Evolutionary conservation across 129 eudicot species (phyloP), one percentile per base, ranked within the genome.

Genomic region (Sambucus nigra): DNA sequence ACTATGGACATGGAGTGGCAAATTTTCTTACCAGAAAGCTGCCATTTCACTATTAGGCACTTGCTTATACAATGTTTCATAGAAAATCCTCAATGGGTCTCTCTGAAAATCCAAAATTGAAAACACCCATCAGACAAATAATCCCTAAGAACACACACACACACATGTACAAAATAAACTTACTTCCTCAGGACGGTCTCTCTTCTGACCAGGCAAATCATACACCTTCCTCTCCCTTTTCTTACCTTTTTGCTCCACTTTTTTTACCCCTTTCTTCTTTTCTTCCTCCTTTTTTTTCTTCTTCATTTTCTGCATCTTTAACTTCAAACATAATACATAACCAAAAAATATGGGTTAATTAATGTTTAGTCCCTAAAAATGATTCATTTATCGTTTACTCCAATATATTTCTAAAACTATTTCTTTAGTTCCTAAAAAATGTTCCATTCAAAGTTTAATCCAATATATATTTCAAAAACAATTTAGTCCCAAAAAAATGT

Each of bases 131-230:
- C 26, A 55, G 41, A 17, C 7, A 35, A 28, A 22, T 2, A 24
- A 7, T 24, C 51, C 5, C 15, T 12, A 58, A 65, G 28, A 15
- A 20, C 9, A 0, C 53, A 24, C 11, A n/a, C n/a, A n/a, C 25
- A 47, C 39, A 51, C 9, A 47, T 15, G 15, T 21, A 50, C 11
- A 14, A 58, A 20, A 8, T 52, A 53, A 56, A 39, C 63, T 41
- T 71, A 84, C 97, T 71, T 84, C 97, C 68, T 80, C 93, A 1
- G 97, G 97, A 29, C 93, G 82, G 57, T 89, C 97, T 8, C 95
- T 81, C 65, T 78, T 84, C 76, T 89, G 95, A 55, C 97, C 97
- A 13, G 95, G 95, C 73, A 89, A 76, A 63, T 84, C 95, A 35
- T 65, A 89, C 29, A 76, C 86, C 68, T 81, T 89, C 69, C 45